Base-by-base conservation (phyloP, 1,284 basidiomycete species). In the Cutaneotrichosporon daszewskae region DNA sequence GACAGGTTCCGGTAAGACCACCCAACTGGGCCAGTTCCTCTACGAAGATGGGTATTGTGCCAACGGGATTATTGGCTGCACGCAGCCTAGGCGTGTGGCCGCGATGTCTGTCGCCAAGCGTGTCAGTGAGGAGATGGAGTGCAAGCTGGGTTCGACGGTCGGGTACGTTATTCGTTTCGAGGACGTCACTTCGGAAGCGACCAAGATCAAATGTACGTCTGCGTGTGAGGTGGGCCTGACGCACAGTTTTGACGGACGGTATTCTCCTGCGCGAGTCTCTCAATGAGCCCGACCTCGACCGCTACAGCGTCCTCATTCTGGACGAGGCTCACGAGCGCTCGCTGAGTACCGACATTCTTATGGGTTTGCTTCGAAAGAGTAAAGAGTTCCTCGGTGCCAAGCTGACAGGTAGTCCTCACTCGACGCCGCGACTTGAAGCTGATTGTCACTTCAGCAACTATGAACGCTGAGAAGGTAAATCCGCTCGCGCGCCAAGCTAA, bases 31-130 rank as follows among this genome's bases (percentile, higher is more conserved):
- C 1, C 92, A 95, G 60, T 95, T 89, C 71, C 69, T 96, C 45
- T 88, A 96, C 64, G 94, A 97, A 69, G 94, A 96, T 55, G 92
- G 94, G 2, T 97, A 94, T 66, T 89, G 89, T 49, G 71, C 77
- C 14, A 79, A 84, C 66, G 92, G 92, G 8, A 77, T 95, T 28
- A 81, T 98, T 32, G 91, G 91, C 7, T 98, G 92, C 60, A 98
- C 94, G 0, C 92, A 97, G 64, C 92, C 92, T 29, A 81, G 94
- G 62, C 88, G 92, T 75, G 92, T 97, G 11, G 92, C 94, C 36
- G 92, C 94, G 11, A 97, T 98, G 92, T 92, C 87, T 13, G 94
- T 97, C 4, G 94, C 94, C 8, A 97, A 97, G 73, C 90, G 94
- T 73, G 94, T 97, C 45, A 91, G 87, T 64, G 94, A 98, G 64